phyloP scores from a whole-genome alignment of 2,329 filamentous ascomycete genomes.

The Pseudovirgaria hyperparasitica region DNA sequence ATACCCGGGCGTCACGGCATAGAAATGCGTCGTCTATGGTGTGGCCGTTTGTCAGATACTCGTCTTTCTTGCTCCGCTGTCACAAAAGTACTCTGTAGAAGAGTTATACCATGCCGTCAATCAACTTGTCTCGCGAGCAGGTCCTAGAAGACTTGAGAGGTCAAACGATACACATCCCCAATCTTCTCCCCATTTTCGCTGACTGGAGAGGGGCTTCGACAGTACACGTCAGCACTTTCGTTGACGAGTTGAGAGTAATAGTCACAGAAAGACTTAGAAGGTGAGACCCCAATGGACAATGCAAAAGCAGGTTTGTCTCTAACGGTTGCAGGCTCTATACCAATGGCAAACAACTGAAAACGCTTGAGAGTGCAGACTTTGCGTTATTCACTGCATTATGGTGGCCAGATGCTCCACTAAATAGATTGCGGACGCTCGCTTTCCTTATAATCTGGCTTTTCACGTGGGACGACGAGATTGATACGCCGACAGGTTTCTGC shows the following conservation, averaged over 20 bases:
- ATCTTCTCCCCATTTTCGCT: constrained; percentile 2
- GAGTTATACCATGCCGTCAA: too few species aligned
- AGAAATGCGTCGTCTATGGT: too few species aligned
- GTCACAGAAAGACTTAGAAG: constrained; percentile 3
- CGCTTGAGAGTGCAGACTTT: constrained; percentile 5
- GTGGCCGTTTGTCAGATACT: too few species aligned
- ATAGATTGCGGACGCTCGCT: constrained; percentile 5
- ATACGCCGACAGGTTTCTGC: constrained; percentile 4
- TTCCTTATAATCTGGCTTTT: constrained; percentile 8
- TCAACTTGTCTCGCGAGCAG: too few species aligned
- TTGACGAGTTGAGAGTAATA: constrained; percentile 2
- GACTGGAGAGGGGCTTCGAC: too few species aligned
- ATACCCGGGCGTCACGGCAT: too few species aligned
- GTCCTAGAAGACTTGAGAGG: too few species aligned
- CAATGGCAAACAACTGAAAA: constrained; percentile 1
- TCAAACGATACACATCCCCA: constrained; percentile 5
- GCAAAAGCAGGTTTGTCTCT: background rate
- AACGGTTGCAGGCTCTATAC: constrained; percentile 2
- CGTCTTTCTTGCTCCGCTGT: too few species aligned
- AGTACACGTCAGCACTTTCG: constrained; percentile 2
- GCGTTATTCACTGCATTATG: constrained; percentile 7
- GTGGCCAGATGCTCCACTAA: constrained; percentile 6
- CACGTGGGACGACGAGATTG: constrained; percentile 9
- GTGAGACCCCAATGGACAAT: constrained; percentile 1
- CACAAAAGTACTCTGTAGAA: too few species aligned